Percentiles rank a stretch among this genome's conserved stretches.
Conservation (phyloP, 306 rosid genomes). For the Dicorynia guianensis region DNA sequence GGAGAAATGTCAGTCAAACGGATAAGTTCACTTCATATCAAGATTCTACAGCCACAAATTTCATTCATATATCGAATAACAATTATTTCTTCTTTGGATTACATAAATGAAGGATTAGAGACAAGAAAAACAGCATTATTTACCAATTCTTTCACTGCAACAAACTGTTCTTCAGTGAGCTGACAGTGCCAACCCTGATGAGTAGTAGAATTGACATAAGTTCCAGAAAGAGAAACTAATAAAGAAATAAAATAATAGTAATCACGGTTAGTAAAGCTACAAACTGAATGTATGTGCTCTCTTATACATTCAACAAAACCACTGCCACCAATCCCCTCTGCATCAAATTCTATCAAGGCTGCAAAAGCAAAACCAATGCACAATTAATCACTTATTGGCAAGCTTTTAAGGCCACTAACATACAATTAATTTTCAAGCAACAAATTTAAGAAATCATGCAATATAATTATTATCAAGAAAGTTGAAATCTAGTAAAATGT, state of each 20-base stretch:
- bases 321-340: slow-evolving; percentile 99
- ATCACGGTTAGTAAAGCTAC: slow-evolving; percentile 49
- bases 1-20: slow-evolving; percentile 20
- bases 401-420: slow-evolving; percentile 24
- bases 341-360: slow-evolving; percentile 99
- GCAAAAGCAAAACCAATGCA: slow-evolving; percentile 55
- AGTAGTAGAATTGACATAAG: slow-evolving; percentile 45
- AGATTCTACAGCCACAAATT: slow-evolving; percentile 25
- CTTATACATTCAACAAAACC: slow-evolving; percentile 97
- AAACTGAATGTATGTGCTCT: slow-evolving; percentile 93
- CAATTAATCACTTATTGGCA: slow-evolving; percentile 39
- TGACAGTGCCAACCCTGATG: slow-evolving; percentile 94
- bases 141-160: slow-evolving; percentile 99
- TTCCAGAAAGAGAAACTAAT: slow-evolving; percentile 24
- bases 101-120: slow-evolving; percentile 20
- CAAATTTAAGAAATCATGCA: slow-evolving; percentile 15
- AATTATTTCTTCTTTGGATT: slow-evolving; percentile 19
- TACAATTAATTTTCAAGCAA: slow-evolving; percentile 39
- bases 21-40: slow-evolving; percentile 27
- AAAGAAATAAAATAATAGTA: slow-evolving; percentile 8
- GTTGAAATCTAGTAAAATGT: slow-evolving; percentile 31
- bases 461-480: slow-evolving; percentile 30
- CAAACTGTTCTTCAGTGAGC: slow-evolving; percentile 93
- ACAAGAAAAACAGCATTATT: slow-evolving; percentile 29
- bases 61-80: slow-evolving; percentile 26